These are phyloP conservation scores for Rhizopus delemar DNA, from an alignment of 371 early-diverging fungal species.

Conservation along the genomic window DNA sequence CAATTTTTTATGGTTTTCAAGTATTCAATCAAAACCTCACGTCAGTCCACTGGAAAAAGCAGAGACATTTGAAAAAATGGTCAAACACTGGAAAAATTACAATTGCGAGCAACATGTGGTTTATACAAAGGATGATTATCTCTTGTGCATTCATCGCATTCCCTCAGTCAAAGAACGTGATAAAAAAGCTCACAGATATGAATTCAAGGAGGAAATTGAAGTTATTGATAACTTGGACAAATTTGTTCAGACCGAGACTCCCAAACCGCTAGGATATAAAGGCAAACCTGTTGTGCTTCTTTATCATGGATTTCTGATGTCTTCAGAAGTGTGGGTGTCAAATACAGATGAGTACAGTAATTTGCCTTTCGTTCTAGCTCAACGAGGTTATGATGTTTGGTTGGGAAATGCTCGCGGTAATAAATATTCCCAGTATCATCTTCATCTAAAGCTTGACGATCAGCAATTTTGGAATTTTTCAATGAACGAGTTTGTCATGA, in stretches of 20 bases:
- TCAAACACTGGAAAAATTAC: conserved; percentile 68
- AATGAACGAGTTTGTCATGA: conserved; percentile 86
- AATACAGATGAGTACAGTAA: conserved; percentile 69
- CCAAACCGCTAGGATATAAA: conserved; percentile 21
- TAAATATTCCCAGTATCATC: conserved; percentile 92
- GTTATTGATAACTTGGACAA: conserved; percentile 39
- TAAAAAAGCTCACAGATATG: conserved; percentile 11
- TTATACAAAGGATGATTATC: conserved; percentile 85
- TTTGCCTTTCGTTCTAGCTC: conserved; percentile 74
- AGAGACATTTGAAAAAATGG: conserved; percentile 67
- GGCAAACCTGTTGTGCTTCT: conserved; percentile 84
- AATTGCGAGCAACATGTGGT: conserved; percentile 84
- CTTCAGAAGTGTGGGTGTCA: conserved; percentile 90
- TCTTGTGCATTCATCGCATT: conserved; percentile 88
- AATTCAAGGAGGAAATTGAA: conserved; percentile 22
- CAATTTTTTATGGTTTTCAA: conserved; percentile 55
- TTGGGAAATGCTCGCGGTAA: conserved; percentile 95
- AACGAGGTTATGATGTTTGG: conserved; percentile 96
- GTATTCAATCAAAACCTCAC: conserved; percentile 50
- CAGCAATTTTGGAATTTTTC: conserved; percentile 93
- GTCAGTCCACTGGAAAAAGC: conserved; percentile 64
- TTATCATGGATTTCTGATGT: conserved; percentile 95
- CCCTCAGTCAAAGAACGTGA: conserved; percentile 37
- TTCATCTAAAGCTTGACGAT: conserved; percentile 62
- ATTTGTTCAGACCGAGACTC: conserved; percentile 26